phyloP scores from a whole-genome alignment of 805 yeast species.

The Martiniozyma abietophila region DNA sequence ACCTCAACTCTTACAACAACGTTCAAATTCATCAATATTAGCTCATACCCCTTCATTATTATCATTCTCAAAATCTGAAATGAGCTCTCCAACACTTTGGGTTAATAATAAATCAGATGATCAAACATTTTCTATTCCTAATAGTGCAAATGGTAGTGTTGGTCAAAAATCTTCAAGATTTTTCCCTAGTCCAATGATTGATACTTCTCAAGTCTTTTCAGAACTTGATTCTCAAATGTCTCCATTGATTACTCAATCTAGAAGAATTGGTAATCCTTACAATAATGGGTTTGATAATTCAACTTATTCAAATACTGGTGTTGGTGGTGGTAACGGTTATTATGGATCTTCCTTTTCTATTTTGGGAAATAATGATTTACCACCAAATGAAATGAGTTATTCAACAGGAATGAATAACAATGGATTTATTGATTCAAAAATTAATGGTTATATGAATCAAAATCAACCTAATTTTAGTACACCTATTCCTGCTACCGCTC shows the following conservation, averaged over 20 bases:
- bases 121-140: slow-evolving; percentile 7
- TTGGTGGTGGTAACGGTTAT: too few relatives aligned
- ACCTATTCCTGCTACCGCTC: background rate
- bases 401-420: too few relatives aligned
- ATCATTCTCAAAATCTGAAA: too few relatives aligned
- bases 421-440: slow-evolving; percentile 1
- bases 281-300: too few relatives aligned
- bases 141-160: too few relatives aligned
- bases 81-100: slow-evolving; percentile 23
- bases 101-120: slow-evolving; percentile 14
- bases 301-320: too few relatives aligned
- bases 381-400: too few relatives aligned
- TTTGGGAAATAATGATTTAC: too few relatives aligned
- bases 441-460: background rate
- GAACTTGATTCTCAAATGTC: background rate
- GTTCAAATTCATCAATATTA: too few relatives aligned
- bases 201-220: background rate
- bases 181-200: slow-evolving; percentile 26
- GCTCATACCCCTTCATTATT: too few relatives aligned
- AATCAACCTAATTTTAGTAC: background rate
- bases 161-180: slow-evolving; percentile 23
- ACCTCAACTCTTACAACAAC: slow-evolving; percentile 11
- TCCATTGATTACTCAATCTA: background rate
- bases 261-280: too few relatives aligned
- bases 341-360: too few relatives aligned